Conservation (phyloP, 2,329 filamentous ascomycete genomes). For the Aspergillus jensenii region DNA sequence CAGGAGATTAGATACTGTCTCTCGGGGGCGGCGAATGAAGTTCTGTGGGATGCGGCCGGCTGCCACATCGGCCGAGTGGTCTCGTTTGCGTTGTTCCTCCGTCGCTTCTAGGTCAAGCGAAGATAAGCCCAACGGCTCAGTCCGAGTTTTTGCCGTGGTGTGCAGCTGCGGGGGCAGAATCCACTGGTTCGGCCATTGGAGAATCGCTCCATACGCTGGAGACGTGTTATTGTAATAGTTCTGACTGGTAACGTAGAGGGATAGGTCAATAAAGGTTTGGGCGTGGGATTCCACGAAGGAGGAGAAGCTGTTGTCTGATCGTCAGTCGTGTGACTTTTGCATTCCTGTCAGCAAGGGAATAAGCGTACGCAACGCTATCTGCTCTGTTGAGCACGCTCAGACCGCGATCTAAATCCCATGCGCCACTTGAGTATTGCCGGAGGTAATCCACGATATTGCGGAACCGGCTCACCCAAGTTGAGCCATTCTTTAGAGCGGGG, state of each 20-base stretch:
- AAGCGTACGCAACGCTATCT: conserved; percentile 50
- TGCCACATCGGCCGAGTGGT: conserved; percentile 40
- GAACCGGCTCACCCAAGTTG: conserved; percentile 54
- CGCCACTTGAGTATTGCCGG: conserved; percentile 45
- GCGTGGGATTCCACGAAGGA: conserved; percentile 74
- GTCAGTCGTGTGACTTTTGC: conserved; percentile 10
- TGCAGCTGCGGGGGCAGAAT: conserved; percentile 74
- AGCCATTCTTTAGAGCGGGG: conserved; percentile 57
- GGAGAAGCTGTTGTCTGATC: conserved; percentile 39
- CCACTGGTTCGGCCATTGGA: conserved; percentile 88
- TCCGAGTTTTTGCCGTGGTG: conserved; percentile 66
- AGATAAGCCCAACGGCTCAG: conserved; percentile 68
- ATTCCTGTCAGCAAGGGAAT: background rate
- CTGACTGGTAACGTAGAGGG: conserved; percentile 82
- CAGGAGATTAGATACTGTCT: conserved; percentile 62
- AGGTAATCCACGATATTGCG: conserved; percentile 55
- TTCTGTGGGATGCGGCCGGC: conserved; percentile 45
- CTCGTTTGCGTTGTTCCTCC: conserved; percentile 40
- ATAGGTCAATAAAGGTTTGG: conserved; percentile 78
- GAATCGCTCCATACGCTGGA: conserved; percentile 74
- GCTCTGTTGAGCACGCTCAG: conserved; percentile 45
- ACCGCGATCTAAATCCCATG: conserved; percentile 50
- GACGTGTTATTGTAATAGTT: conserved; percentile 80
- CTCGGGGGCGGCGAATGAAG: conserved; percentile 56
- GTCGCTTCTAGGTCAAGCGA: conserved; percentile 62